Percentiles rank a stretch among this genome's conserved stretches.
Conservation (phyloP, 2,329 filamentous ascomycete species). For the Xylariales sp. region DNA sequence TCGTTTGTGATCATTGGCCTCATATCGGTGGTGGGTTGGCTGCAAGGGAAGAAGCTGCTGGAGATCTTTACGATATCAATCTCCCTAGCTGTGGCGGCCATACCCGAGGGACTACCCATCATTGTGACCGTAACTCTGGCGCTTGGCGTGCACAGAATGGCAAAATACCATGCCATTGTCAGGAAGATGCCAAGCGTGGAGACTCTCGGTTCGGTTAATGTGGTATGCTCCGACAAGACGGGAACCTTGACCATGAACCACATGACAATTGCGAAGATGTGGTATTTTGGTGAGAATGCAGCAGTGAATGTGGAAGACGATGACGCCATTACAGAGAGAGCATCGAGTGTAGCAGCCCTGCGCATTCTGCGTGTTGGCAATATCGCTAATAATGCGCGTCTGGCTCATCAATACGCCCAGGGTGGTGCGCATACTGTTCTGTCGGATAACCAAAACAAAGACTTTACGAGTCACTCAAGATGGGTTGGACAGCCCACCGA, state of each 20-base stretch:
- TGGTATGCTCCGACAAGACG: conserved; percentile 99
- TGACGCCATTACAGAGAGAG: conserved; percentile 47
- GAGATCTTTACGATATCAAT: conserved; percentile 98
- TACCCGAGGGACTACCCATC: conserved; percentile 92
- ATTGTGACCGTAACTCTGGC: conserved; percentile 97
- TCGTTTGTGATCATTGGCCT: conserved; percentile 92
- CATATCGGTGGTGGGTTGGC: conserved; percentile 85
- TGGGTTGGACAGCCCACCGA: conserved; percentile 98
- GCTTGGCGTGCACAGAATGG: conserved; percentile 94
- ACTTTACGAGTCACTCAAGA: conserved; percentile 65
- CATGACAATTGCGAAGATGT: conserved; percentile 96
- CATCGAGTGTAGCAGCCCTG: conserved; percentile 69
- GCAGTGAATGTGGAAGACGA: conserved; percentile 51
- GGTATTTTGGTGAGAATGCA: conserved; percentile 73
- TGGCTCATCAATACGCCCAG: conserved; percentile 54
- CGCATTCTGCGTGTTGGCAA: conserved; percentile 89
- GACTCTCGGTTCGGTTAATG: conserved; percentile 95
- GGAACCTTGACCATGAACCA: conserved; percentile 95
- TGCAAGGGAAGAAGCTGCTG: conserved; percentile 83
- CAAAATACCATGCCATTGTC: conserved; percentile 89
- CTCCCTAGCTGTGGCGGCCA: conserved; percentile 91
- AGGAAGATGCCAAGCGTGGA: conserved; percentile 95
- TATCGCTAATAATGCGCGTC: conserved; percentile 88
- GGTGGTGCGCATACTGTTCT: conserved; percentile 74
- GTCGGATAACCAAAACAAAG: conserved; percentile 74